Evolutionary conservation across 495 filamentous ascomycete genomes (phyloP).

Genomic region (Elaphomyces granulatus): DNA sequence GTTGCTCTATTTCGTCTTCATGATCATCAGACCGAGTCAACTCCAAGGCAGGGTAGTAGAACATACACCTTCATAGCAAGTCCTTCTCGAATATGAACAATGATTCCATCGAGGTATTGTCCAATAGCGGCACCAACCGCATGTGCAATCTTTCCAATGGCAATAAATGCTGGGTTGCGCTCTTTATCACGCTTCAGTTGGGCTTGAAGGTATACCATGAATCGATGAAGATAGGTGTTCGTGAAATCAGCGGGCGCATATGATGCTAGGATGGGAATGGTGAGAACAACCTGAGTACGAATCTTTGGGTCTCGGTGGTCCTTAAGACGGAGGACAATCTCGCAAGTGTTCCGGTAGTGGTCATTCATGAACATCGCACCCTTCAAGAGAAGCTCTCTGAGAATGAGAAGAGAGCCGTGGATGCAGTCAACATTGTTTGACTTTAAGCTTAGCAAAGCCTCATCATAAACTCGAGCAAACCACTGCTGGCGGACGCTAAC

Average conservation of each 20-base stretch:
- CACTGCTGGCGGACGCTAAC: conserved; percentile 66
- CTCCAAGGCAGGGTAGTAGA: too few species aligned
- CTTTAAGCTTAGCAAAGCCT: conserved; percentile 64
- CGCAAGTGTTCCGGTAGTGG: conserved; percentile 73
- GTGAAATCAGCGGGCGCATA: conserved; percentile 84
- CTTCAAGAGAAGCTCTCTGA: conserved; percentile 80
- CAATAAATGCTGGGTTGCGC: conserved; percentile 79
- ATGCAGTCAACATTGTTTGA: conserved; percentile 66
- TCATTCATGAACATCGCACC: conserved; percentile 99
- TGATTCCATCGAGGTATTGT: conserved; percentile 87
- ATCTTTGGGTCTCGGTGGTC: conserved; percentile 83
- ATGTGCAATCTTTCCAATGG: conserved; percentile 92
- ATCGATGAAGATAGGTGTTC: conserved; percentile 70
- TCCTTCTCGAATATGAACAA: conserved; percentile 83
- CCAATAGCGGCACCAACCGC: conserved; percentile 83
- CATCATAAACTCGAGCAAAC: conserved; percentile 76
- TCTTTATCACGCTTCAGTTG: conserved; percentile 96
- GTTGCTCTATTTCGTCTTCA: conserved; percentile 48
- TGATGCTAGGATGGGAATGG: conserved; percentile 84
- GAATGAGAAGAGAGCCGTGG: conserved; percentile 79
- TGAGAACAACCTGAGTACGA: conserved; percentile 68
- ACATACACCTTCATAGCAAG: conserved; percentile 60
- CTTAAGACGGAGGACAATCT: conserved; percentile 77
- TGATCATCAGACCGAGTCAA: conserved; percentile 18
- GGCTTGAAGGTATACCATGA: conserved; percentile 89